Evolutionary conservation across 192 early-diverging fungal genomes (phyloP), one percentile per base, ranked within the genome.

Genomic region (Allomyces javanicus): DNA sequence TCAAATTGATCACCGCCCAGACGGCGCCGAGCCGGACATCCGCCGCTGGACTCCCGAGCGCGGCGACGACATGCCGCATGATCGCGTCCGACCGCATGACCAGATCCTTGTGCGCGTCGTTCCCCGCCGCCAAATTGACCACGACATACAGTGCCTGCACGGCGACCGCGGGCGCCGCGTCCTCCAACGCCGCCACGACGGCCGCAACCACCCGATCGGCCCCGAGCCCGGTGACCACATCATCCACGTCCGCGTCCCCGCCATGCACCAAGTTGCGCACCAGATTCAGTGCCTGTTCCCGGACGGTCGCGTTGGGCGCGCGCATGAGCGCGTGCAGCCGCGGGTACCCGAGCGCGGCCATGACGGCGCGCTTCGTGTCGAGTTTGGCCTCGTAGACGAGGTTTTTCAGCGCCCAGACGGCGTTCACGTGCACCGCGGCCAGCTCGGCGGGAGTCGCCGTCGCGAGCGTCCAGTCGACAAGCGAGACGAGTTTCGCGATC

Each of bases 341-440:
- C 44, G 79, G 71, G 73, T 84, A 92, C 7, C 80, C 80, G 50
- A 92, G 72, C 17, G 79, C 75, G 3, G 69, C 67, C 80, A 92
- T 88, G 0, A 90, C 86, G 4, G 71, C 69, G 24, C 74, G 74
- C 69, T 92, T 92, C 11, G 81, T 74, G 0, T 76, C 79, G n/a
- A 76, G 74, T 43, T 86, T 83, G 5, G 89, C 84, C 43, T 81
- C 75, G 68, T 74, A 92, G 5, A 89, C 68, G 27, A 92, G 69
- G 72, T 90, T 92, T 61, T 91, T 91, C 63, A 92, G 70, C 5
- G 85, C 84, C 90, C 90, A 92, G 1, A 90, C 72, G 17, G 81
- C 80, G 71, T 92, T 89, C 63, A 92, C 66, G 64, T 81, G 72
- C 21, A 91, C 70, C 25, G 72, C 67, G 43, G 74, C 66, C 22